phyloP scores from a whole-genome alignment of 345 rosid genomes.

The Salix purpurea region DNA sequence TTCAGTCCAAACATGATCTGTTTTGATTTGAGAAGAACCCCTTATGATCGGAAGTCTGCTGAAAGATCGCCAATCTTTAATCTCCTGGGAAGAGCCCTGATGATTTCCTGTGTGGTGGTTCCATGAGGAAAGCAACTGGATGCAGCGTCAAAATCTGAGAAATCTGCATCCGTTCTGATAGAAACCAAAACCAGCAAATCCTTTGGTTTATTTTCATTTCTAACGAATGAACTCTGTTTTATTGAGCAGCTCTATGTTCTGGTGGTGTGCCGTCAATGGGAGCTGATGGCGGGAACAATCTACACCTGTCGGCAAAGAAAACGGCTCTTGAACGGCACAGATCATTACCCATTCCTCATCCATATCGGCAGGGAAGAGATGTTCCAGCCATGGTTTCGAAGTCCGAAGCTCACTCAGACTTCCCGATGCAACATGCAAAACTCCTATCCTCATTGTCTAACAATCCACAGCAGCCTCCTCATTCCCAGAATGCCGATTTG shows the following conservation, averaged over 20 bases:
- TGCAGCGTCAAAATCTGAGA: too few species aligned
- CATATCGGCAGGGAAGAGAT: slow-evolving; percentile 73
- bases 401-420: slow-evolving; percentile 49
- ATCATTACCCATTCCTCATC: slow-evolving; percentile 46
- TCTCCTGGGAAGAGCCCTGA: too few species aligned
- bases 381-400: slow-evolving; percentile 50
- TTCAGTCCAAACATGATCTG: too few species aligned
- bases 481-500: slow-evolving; percentile 66
- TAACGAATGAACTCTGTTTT: too few species aligned
- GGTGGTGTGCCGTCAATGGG: slow-evolving; percentile 41
- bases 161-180: too few species aligned
- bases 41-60: too few species aligned
- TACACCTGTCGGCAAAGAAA: slow-evolving; percentile 67
- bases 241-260: slow-evolving; percentile 16
- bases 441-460: slow-evolving; percentile 32
- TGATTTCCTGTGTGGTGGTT: too few species aligned
- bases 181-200: too few species aligned
- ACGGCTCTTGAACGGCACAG: slow-evolving; percentile 71
- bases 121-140: too few species aligned
- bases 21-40: too few species aligned
- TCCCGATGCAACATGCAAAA: slow-evolving; percentile 36
- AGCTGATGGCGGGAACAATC: slow-evolving; percentile 52
- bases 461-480: slow-evolving; percentile 41
- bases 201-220: too few species aligned
- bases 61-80: too few species aligned